A percentile compares a stretch with the other conserved stretches of the same genome.
phyloP scores from a whole-genome alignment of 768 basidiomycete genomes.

The Plicaturopsis crispa region DNA sequence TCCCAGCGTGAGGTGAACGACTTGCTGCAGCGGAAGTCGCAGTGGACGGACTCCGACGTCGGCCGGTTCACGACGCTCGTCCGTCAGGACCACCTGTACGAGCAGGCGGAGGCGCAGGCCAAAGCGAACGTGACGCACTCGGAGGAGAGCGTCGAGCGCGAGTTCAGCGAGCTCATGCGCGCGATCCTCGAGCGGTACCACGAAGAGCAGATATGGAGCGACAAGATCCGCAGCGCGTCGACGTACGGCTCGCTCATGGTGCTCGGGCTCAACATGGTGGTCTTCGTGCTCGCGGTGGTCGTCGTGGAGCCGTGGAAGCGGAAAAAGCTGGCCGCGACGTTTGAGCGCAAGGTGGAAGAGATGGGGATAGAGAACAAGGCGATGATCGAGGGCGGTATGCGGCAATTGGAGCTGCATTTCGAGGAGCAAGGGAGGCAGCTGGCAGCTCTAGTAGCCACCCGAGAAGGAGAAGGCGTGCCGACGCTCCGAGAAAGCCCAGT shows the following conservation, averaged over 20 bases:
- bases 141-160: constrained; percentile 79
- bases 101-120: constrained; percentile 68
- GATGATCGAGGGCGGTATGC: constrained; percentile 40
- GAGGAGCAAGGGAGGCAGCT: constrained; percentile 35
- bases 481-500: too few relatives aligned
- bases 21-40: constrained; percentile 85
- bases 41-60: constrained; percentile 90
- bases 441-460: constrained; percentile 17
- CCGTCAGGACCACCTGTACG: constrained; percentile 80
- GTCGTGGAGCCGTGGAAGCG: constrained; percentile 98
- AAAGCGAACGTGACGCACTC: constrained; percentile 60
- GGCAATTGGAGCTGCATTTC: constrained; percentile 39
- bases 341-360: constrained; percentile 75
- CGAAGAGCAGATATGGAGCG: constrained; percentile 98
- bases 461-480: constrained; percentile 6
- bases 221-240: constrained; percentile 93
- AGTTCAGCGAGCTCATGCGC: constrained; percentile 83
- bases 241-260: constrained; percentile 89
- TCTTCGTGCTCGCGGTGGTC: constrained; percentile 85
- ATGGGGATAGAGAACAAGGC: constrained; percentile 34
- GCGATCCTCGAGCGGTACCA: constrained; percentile 89
- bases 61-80: constrained; percentile 84
- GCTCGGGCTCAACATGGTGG: constrained; percentile 79
- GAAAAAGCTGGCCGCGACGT: constrained; percentile 74
- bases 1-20: constrained; percentile 97